These are phyloP conservation scores for Fusarium metavorans DNA, from an alignment of 2,329 filamentous ascomycete species.

Conservation along the genomic window DNA sequence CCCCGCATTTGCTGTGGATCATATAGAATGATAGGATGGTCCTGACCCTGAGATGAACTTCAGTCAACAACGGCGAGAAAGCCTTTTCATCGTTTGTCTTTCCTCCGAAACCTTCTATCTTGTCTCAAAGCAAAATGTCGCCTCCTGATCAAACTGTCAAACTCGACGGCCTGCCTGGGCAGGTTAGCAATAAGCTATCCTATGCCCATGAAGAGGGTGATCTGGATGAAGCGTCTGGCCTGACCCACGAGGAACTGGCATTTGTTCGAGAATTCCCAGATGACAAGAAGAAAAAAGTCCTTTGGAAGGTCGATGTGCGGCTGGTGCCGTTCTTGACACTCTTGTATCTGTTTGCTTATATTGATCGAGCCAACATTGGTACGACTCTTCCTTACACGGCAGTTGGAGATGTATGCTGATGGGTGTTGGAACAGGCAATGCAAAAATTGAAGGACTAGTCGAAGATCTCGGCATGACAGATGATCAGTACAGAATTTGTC, in stretches of 20 bases:
- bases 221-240: neutral
- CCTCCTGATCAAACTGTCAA: neutral
- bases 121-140: neutral
- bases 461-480: neutral
- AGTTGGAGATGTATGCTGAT: neutral
- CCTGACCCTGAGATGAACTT: neutral
- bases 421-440: neutral
- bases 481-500: neutral
- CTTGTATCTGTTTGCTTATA: neutral
- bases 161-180: neutral
- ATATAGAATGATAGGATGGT: neutral
- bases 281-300: neutral
- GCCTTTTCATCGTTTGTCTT: neutral
- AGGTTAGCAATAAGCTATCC: neutral
- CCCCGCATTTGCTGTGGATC: neutral
- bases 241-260: neutral
- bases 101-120: neutral
- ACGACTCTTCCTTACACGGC: too few species aligned
- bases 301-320: neutral
- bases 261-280: neutral
- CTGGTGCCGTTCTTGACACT: neutral
- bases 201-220: neutral
- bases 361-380: neutral
- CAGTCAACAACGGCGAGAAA: neutral
- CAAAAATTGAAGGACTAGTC: neutral